Conservation (phyloP, 441 rosid genomes). For the Iberis amara region DNA sequence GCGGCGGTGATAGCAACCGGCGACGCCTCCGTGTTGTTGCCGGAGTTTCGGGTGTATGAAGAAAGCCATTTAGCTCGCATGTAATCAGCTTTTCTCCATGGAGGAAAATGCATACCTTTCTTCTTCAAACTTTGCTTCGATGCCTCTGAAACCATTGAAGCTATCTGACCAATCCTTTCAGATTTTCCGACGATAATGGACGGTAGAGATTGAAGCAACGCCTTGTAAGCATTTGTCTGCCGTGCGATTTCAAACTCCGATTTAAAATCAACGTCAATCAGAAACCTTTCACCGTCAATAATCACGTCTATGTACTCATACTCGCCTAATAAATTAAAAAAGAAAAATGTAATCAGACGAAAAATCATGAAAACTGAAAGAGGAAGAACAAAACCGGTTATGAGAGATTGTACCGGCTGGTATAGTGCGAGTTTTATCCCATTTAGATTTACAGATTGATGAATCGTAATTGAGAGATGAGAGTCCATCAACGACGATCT, state of each 20-base stretch:
- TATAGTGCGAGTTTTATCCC: slow-evolving; percentile 57
- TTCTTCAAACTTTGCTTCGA: slow-evolving; percentile 79
- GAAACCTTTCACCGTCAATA: slow-evolving; percentile 50
- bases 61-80: slow-evolving; percentile 89
- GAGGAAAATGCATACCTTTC: slow-evolving; percentile 85
- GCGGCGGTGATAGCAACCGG: slow-evolving; percentile 5
- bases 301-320: slow-evolving; percentile 76
- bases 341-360: background rate
- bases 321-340: slow-evolving; percentile 42
- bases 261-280: slow-evolving; percentile 72
- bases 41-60: slow-evolving; percentile 37
- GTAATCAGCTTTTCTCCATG: slow-evolving; percentile 82
- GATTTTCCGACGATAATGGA: slow-evolving; percentile 69
- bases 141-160: slow-evolving; percentile 70
- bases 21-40: slow-evolving; percentile 8
- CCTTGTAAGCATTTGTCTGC: slow-evolving; percentile 55
- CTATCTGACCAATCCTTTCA: slow-evolving; percentile 65
- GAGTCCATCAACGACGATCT: slow-evolving; percentile 48
- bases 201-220: slow-evolving; percentile 67
- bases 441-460: slow-evolving; percentile 74
- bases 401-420: slow-evolving; percentile 53
- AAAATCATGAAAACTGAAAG: background rate
- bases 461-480: slow-evolving; percentile 57
- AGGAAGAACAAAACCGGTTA: slow-evolving; percentile 1
- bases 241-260: slow-evolving; percentile 89